Percentiles rank a stretch among this genome's conserved stretches.
phyloP scores from a whole-genome alignment of 148 eudicot species.

The Rhododendron ferrugineum region DNA sequence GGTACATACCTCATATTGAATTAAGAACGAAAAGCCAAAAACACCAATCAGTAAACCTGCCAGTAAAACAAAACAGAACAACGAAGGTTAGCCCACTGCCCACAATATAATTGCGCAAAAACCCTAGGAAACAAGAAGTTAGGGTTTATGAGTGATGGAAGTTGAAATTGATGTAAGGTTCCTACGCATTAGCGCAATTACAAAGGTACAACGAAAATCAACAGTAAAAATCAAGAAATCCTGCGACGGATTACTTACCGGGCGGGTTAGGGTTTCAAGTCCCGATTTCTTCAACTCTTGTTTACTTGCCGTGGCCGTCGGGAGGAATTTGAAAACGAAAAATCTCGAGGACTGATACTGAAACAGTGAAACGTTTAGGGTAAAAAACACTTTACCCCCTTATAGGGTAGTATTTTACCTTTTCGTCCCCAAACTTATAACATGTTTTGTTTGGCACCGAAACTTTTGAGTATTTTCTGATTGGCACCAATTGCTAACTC shows the following conservation, averaged over 20 bases:
- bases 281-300: not conserved
- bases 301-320: not conserved
- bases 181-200: not conserved
- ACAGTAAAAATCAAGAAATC: not conserved
- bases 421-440: not conserved
- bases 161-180: not conserved
- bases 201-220: not conserved
- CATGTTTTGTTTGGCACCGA: not conserved
- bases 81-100: not conserved
- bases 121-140: not conserved
- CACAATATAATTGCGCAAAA: not conserved
- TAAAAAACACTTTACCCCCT: not conserved
- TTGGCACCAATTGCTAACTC: not conserved
- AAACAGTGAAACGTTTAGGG: not conserved
- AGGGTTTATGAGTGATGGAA: not conserved
- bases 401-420: not conserved
- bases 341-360: not conserved
- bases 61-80: not conserved
- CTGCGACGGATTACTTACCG: not conserved
- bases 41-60: not conserved
- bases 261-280: not conserved
- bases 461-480: not conserved
- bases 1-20: slow-evolving; percentile 9
- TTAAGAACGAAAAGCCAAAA: not conserved
- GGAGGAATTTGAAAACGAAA: not conserved